A percentile compares a stretch with the other conserved stretches of the same genome.
These are phyloP conservation scores for Bruguiera sexangula DNA, from an alignment of 345 rosid species.

Conservation along the genomic window DNA sequence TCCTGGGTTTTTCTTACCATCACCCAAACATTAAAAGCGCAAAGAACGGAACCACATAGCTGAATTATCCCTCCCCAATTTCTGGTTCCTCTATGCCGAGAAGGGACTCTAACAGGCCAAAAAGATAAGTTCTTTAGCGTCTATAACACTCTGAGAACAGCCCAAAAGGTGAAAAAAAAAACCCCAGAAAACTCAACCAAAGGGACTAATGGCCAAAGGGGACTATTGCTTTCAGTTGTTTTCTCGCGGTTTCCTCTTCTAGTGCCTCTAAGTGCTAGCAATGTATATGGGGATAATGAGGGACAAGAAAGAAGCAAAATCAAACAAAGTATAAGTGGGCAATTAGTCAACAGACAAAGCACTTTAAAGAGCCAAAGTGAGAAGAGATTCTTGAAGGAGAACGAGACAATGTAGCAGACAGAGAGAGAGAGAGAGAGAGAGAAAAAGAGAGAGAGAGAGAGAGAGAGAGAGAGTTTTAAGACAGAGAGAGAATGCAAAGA, in stretches of 20 bases:
- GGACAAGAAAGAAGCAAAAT: slow-evolving; percentile 25
- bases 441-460: slow-evolving; percentile 25
- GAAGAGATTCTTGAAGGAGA: slow-evolving; percentile 67
- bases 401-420: slow-evolving; percentile 75
- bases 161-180: not conserved
- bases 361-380: slow-evolving; percentile 65
- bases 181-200: not conserved
- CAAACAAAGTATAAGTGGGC: slow-evolving; percentile 26
- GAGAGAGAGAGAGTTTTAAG: slow-evolving; percentile 22
- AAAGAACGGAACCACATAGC: slow-evolving; percentile 13
- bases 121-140: slow-evolving; percentile 11
- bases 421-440: slow-evolving; percentile 14
- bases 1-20: slow-evolving; percentile 19
- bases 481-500: slow-evolving; percentile 12
- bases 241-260: slow-evolving; percentile 20
- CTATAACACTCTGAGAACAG: not conserved
- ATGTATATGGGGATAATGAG: slow-evolving; percentile 16
- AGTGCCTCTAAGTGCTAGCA: slow-evolving; percentile 16
- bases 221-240: slow-evolving; percentile 21
- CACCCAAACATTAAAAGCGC: slow-evolving; percentile 20
- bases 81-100: slow-evolving; percentile 5
- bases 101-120: slow-evolving; percentile 3
- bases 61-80: slow-evolving; percentile 15
- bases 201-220: slow-evolving; percentile 18
- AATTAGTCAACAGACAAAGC: slow-evolving; percentile 28